Evolutionary conservation across 352 stramenopile species (phyloP), one percentile per base, ranked within the genome.

Genomic region (Peronospora belbahrii): DNA sequence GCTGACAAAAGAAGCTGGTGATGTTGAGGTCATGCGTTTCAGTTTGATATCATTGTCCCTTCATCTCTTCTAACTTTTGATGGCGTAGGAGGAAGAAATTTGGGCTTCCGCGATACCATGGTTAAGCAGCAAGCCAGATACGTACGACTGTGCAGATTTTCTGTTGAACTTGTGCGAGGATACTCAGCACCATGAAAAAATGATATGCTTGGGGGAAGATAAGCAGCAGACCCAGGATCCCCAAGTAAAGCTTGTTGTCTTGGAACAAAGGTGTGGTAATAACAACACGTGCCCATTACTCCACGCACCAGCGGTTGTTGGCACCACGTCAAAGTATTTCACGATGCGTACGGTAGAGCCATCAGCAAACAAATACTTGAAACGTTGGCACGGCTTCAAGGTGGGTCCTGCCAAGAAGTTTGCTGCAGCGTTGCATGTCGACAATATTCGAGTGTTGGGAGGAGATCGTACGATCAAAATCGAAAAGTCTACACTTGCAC

Each of bases 401-500:
- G 2, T 8, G 7, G 4, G n/a, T 25, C n/a, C 42, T 10, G 24
- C 64, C 8, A 45, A 55, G 6, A 17, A 41, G 6, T 41, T 67
- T 0, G 32, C 47, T 40, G 30, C 39, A 42, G 34, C 35, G 24
- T 36, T 78, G 13, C 62, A 54, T 13, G 57, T 76, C 8, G 59
- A 78, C 20, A 75, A 59, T 42, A 56, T 64, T 40, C 48, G 44
- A 2, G 25, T 50, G 20, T 42, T 59, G 24, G 61, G 36, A 23
- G 34, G 41, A 44, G 33, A 59, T 11, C 53, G 45, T 1, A 5
- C 44, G 9, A 54, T 86, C 43, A 83, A 84, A 39, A 62, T 97
- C 13, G 70, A 71, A 22, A 85, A 80, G 42, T 56, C 74, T 4
- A 74, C 85, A 13, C 65, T 97, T n/a, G 30, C 56, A 0, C 62